Evolutionary conservation across 306 rosid genomes (phyloP).

Genomic region (Potentilla sterilis): DNA sequence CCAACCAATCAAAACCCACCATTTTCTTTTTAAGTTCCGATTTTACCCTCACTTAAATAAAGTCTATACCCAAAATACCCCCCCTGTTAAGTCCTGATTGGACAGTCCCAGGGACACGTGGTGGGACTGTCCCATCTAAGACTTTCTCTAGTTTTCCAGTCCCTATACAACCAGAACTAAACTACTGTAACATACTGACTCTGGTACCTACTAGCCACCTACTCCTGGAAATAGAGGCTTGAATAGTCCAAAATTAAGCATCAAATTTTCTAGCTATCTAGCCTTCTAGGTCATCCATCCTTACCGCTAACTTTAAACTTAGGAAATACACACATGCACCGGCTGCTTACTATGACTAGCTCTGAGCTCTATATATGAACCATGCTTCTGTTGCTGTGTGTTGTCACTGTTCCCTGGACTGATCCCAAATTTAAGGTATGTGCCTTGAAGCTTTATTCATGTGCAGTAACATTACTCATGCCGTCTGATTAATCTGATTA

Average conservation of each 20-base stretch:
- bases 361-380: neutral
- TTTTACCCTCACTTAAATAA: too few relatives aligned
- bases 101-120: too few relatives aligned
- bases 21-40: too few relatives aligned
- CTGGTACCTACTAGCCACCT: neutral
- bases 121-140: too few relatives aligned
- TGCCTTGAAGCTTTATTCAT: conserved; percentile 7
- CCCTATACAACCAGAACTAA: neutral
- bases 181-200: conserved; percentile 1
- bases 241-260: neutral
- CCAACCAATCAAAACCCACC: too few relatives aligned
- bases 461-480: neutral
- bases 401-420: neutral
- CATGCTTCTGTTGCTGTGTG: neutral
- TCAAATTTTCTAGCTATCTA: neutral
- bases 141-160: neutral
- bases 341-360: neutral
- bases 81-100: too few relatives aligned
- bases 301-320: neutral
- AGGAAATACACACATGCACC: neutral
- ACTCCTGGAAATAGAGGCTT: neutral
- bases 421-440: conserved; percentile 4
- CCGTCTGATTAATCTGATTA: neutral
- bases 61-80: too few relatives aligned
- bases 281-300: neutral